Base-by-base conservation (phyloP, 441 rosid species). In the Cnidoscolus chayamansa region DNA sequence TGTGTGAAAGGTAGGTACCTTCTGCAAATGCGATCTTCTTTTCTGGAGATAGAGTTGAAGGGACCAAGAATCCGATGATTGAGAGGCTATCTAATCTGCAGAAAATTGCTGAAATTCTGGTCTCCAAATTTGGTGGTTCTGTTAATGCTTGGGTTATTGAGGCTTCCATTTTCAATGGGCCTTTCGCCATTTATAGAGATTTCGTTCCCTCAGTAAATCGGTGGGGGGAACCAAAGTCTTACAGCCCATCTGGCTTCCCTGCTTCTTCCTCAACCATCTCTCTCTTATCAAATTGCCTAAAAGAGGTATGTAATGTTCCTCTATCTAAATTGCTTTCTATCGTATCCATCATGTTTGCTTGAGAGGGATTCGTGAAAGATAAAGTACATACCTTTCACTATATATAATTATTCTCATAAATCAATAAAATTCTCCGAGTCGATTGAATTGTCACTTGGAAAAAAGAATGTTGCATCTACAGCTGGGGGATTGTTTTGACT, bases 101-200 rank as follows among this genome's bases (percentile, higher is more conserved):
- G 75, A 78, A 32, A 20, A 75, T 90, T 64, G 90, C 97, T 67
- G 90, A 87, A 25, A 76, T 88, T 68, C 71, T 92, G 31, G 96
- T 86, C 74, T 90, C 96, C 48, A 92, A 92, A 70, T 86, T 87
- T 62, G 91, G 94, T 8, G 77, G 74, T 20, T 80, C 80, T 72
- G 73, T 84, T 54, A 90, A 90, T 75, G 94, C 91, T 56, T 87
- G 90, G 89, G 92, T 89, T 30, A 75, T 94, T 62, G 89, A 89
- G 68, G 90, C 93, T 79, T 77, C 90, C 55, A 16, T 81, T 50
- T 89, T 81, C 80, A 87, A 83, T 49, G 98, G 97, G 1, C 86
- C 91, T 13, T 94, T 90, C 62, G 90, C 97, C 7, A 83, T 92
- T 70, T 92, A 88, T 64, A 82, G 77, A 32, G 91, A 89, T 68